phyloP scores from a whole-genome alignment of 352 stramenopile species.

The Pelagophyceae sp. region DNA sequence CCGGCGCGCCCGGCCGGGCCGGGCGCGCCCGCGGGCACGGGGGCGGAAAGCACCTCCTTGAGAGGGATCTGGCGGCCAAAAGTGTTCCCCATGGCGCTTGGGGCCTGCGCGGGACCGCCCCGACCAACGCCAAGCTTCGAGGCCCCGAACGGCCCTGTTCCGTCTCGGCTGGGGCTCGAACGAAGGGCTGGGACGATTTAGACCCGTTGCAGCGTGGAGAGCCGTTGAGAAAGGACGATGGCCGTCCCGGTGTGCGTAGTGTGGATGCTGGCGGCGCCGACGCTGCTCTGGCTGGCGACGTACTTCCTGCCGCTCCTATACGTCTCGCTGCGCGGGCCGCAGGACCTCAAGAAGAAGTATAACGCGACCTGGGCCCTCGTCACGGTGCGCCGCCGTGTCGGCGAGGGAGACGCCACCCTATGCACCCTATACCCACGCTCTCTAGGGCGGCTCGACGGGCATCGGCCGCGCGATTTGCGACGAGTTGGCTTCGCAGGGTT shows the following conservation, averaged over 20 bases:
- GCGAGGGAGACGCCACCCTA: too few relatives aligned
- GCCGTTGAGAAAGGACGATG: too few relatives aligned
- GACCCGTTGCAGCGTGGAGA: too few relatives aligned
- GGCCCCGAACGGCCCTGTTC: too few relatives aligned
- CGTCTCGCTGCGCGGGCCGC: slow-evolving; percentile 51
- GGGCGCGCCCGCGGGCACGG: too few relatives aligned
- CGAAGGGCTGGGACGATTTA: too few relatives aligned
- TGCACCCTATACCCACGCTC: too few relatives aligned
- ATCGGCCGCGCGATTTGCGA: slow-evolving; percentile 68
- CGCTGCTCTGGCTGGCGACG: slow-evolving; percentile 45
- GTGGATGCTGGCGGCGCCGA: slow-evolving; percentile 37
- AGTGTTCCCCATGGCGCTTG: slow-evolving; percentile 50
- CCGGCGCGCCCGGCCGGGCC: too few relatives aligned
- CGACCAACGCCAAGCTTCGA: too few relatives aligned
- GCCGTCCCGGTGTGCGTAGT: too few relatives aligned
- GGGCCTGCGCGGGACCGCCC: background rate
- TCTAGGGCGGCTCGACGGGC: slow-evolving; percentile 56
- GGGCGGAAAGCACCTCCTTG: slow-evolving; percentile 43
- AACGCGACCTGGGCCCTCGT: slow-evolving; percentile 71
- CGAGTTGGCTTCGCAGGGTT: slow-evolving; percentile 60
- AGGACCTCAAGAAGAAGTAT: slow-evolving; percentile 78
- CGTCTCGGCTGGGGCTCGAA: too few relatives aligned
- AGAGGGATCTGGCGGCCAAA: slow-evolving; percentile 57
- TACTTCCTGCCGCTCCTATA: slow-evolving; percentile 54
- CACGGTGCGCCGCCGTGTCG: slow-evolving; percentile 35